Conservation (phyloP, 305 asterid genomes). For the Fraxinus nigra region DNA sequence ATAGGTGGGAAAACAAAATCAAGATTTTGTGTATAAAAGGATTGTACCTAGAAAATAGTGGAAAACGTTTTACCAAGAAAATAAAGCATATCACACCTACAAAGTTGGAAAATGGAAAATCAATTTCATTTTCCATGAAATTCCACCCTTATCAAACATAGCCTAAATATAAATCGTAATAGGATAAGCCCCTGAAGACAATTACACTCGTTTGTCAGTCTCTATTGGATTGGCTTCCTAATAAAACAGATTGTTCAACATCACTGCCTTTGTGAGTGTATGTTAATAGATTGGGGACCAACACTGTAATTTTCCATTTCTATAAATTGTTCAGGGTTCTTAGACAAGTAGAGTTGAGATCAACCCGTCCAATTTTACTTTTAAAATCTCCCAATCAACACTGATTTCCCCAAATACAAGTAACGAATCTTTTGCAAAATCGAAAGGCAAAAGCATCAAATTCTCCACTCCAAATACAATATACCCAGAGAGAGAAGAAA, state of each 20-base stretch:
- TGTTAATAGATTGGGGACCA: not conserved
- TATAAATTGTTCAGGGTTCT: not conserved
- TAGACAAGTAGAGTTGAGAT: not conserved
- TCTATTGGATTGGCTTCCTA: not conserved
- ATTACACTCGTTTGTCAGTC: not conserved
- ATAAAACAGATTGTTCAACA: not conserved
- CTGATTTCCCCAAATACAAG: not conserved
- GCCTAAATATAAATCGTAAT: not conserved
- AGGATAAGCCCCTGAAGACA: not conserved
- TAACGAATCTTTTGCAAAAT: not conserved
- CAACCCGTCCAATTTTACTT: not conserved
- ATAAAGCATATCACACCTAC: too few species aligned
- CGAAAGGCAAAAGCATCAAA: not conserved
- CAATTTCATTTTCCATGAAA: too few species aligned
- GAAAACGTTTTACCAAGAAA: too few species aligned
- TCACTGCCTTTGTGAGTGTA: not conserved
- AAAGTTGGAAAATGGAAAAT: too few species aligned
- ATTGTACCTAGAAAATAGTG: too few species aligned
- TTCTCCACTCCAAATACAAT: not conserved
- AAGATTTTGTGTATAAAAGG: too few species aligned
- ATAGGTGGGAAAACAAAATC: too few species aligned
- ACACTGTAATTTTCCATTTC: not conserved
- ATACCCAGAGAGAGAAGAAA: slow-evolving; percentile 18
- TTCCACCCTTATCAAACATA: too few species aligned
- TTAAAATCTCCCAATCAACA: not conserved